Conservation (phyloP, 225 moss, liverwort and hornwort genomes). For the Neckera pumila region DNA sequence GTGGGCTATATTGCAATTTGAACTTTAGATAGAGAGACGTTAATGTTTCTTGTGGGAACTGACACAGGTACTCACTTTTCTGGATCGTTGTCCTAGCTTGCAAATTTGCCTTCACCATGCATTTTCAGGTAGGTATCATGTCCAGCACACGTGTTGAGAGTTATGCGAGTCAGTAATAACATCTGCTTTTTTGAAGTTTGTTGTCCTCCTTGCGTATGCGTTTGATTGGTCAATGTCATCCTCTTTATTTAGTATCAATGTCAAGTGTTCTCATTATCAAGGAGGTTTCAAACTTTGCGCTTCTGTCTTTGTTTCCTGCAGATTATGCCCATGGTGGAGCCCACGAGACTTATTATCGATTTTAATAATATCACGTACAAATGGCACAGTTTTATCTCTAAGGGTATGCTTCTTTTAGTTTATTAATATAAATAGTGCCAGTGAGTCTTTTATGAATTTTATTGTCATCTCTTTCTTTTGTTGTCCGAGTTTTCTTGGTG, state of each 20-base stretch:
- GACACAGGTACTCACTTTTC: slow-evolving; percentile 61
- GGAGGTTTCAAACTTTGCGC: neutral
- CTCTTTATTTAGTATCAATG: neutral
- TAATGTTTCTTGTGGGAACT: neutral
- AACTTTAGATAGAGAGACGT: neutral
- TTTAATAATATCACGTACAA: slow-evolving; percentile 30
- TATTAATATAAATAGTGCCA: neutral
- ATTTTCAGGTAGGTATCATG: slow-evolving; percentile 56
- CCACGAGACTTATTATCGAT: slow-evolving; percentile 52
- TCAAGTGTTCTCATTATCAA: neutral
- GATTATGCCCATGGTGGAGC: slow-evolving; percentile 58
- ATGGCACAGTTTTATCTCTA: slow-evolving; percentile 74
- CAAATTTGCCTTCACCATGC: slow-evolving; percentile 90
- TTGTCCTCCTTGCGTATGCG: neutral
- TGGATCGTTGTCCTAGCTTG: slow-evolving; percentile 68
- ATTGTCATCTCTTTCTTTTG: neutral
- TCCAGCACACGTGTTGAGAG: neutral
- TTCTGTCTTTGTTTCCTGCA: slow-evolving; percentile 14
- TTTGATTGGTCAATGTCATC: neutral
- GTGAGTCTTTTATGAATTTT: neutral
- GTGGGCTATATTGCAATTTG: neutral
- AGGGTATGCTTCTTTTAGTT: slow-evolving; percentile 28
- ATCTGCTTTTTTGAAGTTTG: neutral
- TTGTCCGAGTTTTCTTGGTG: neutral
- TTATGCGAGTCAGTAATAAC: neutral